Evolutionary conservation across 1,284 basidiomycete species (phyloP).

Genomic region (Sanguinoderma infundibulare): DNA sequence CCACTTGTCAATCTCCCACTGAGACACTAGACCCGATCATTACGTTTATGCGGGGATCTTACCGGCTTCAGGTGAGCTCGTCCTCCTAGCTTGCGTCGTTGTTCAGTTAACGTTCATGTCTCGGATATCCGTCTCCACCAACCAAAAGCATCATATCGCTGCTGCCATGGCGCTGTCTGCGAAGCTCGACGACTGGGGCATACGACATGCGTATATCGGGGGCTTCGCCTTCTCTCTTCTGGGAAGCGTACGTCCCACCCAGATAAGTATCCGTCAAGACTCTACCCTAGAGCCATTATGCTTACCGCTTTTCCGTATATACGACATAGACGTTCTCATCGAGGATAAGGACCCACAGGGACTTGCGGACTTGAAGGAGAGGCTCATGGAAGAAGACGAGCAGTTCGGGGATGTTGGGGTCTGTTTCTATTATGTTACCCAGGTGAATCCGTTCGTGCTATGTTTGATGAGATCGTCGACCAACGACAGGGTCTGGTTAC

Average conservation of each 20-base stretch:
- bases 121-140: constrained; percentile 26
- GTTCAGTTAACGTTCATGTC: neutral
- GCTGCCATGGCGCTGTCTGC: constrained; percentile 32
- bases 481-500: too few relatives aligned
- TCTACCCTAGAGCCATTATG: neutral
- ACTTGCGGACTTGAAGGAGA: constrained; percentile 27
- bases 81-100: neutral
- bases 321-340: constrained; percentile 43
- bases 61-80: neutral
- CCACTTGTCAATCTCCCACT: neutral
- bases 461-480: neutral
- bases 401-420: constrained; percentile 33
- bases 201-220: constrained; percentile 39
- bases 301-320: neutral
- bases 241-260: constrained; percentile 35
- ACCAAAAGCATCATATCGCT: constrained; percentile 27
- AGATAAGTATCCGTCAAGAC: constrained; percentile 31
- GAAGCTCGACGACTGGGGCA: constrained; percentile 27
- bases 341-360: constrained; percentile 30
- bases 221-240: constrained; percentile 41
- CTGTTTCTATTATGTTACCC: constrained; percentile 36
- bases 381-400: constrained; percentile 26
- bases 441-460: constrained; percentile 20
- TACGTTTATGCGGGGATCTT: neutral
- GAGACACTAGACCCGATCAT: neutral